Conservation (phyloP, 768 basidiomycete genomes). For the Naganishia kalamii region DNA sequence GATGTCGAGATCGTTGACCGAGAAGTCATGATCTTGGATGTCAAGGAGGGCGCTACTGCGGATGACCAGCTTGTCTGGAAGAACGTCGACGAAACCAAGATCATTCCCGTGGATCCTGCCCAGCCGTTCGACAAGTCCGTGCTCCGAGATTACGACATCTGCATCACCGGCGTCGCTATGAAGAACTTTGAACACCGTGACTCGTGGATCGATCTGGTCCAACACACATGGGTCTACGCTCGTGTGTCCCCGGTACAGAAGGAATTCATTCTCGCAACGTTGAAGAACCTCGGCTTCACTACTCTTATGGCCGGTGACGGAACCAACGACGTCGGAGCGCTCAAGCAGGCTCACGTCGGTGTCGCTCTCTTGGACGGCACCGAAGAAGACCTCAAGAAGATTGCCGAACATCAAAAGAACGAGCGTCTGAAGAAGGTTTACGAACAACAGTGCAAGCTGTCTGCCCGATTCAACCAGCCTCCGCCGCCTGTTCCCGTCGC, state of each 20-base stretch:
- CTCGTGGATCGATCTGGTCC: constrained; percentile 72
- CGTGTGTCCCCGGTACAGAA: constrained; percentile 94
- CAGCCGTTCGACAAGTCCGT: constrained; percentile 70
- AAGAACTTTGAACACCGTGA: constrained; percentile 69
- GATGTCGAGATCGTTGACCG: constrained; percentile 97
- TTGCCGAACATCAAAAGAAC: constrained; percentile 80
- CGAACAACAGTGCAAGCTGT: constrained; percentile 87
- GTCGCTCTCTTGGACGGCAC: constrained; percentile 89
- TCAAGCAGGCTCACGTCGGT: constrained; percentile 96
- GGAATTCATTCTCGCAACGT: constrained; percentile 83
- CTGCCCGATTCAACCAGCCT: constrained; percentile 79
- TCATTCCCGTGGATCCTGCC: constrained; percentile 76
- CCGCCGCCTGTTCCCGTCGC: constrained; percentile 88
- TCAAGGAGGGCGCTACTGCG: constrained; percentile 68
- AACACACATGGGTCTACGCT: constrained; percentile 97
- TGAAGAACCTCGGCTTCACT: constrained; percentile 79
- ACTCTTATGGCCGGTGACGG: constrained; percentile 99
- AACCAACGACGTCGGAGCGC: constrained; percentile 95
- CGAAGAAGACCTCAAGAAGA: constrained; percentile 81
- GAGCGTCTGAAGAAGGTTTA: constrained; percentile 96
- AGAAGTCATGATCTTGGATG: constrained; percentile 83
- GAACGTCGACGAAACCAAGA: constrained; percentile 81
- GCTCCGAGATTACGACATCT: constrained; percentile 86
- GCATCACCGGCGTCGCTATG: constrained; percentile 89
- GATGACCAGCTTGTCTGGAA: constrained; percentile 80